phyloP scores from a whole-genome alignment of 192 early-diverging fungal genomes.

The Coemansia furcata region DNA sequence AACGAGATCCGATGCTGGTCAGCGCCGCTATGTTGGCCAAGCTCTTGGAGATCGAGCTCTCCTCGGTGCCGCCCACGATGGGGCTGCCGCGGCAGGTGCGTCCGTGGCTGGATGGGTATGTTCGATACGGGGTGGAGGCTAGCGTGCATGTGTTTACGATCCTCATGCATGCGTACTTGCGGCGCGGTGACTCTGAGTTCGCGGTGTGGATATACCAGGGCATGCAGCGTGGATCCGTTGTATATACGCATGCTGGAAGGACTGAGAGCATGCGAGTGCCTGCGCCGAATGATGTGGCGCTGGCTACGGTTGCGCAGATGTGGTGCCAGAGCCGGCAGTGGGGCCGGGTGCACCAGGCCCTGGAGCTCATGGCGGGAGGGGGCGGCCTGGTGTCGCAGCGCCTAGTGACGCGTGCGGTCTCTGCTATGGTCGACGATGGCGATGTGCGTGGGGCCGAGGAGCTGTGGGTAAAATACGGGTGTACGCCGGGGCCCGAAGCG shows the following conservation, averaged over 20 bases:
- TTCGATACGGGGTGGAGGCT: slow-evolving; percentile 1
- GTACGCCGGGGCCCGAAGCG: neutral
- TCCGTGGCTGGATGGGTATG: slow-evolving; percentile 13
- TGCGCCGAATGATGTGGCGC: slow-evolving; percentile 17
- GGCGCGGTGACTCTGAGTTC: slow-evolving; percentile 5
- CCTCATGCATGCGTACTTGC: slow-evolving; percentile 17
- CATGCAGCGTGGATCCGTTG: neutral
- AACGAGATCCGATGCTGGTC: slow-evolving; percentile 1
- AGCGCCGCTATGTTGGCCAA: slow-evolving; percentile 13
- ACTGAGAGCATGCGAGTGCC: slow-evolving; percentile 6
- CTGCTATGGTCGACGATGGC: slow-evolving; percentile 9
- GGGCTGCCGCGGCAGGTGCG: slow-evolving; percentile 15
- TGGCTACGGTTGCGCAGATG: slow-evolving; percentile 1
- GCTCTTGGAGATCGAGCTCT: slow-evolving; percentile 22
- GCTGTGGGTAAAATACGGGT: slow-evolving; percentile 9
- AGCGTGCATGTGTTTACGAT: slow-evolving; percentile 15
- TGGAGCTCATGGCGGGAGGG: neutral
- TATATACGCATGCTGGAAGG: neutral
- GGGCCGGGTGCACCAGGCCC: neutral
- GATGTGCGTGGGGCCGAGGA: slow-evolving; percentile 10
- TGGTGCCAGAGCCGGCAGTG: slow-evolving; percentile 8
- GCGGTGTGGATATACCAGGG: slow-evolving; percentile 19
- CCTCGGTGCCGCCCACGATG: neutral
- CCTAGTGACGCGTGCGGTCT: slow-evolving; percentile 18
- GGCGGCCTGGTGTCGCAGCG: slow-evolving; percentile 5